phyloP scores from a whole-genome alignment of 2,329 filamentous ascomycete genomes.

The Colletotrichum eleusines region DNA sequence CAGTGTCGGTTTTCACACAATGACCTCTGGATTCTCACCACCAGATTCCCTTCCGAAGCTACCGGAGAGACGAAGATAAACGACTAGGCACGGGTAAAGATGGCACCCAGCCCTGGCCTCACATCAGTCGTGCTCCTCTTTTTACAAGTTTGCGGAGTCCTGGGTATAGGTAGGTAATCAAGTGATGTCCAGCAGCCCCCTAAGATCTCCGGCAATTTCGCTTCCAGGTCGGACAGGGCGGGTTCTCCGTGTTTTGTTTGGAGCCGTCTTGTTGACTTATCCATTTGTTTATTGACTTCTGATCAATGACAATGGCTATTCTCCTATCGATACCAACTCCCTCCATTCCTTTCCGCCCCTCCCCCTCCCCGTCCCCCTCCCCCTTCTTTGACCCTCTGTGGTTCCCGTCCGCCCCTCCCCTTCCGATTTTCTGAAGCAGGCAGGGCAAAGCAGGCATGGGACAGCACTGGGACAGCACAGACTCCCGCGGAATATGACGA shows the following conservation, averaged over 20 bases:
- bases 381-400: slow-evolving; percentile 12
- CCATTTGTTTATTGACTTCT: slow-evolving; percentile 17
- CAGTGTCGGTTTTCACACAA: not conserved
- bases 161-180: slow-evolving; percentile 1
- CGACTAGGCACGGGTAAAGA: not conserved
- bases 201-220: slow-evolving; percentile 14
- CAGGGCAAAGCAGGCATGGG: slow-evolving; percentile 3
- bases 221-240: not conserved
- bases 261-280: slow-evolving; percentile 22
- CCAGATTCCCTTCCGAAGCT: not conserved
- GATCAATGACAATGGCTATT: slow-evolving; percentile 15
- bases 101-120: not conserved
- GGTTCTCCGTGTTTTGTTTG: slow-evolving; percentile 9
- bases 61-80: not conserved
- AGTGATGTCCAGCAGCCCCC: not conserved
- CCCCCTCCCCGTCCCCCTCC: too few relatives aligned
- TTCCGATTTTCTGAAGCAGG: not conserved
- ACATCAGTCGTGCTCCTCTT: slow-evolving; percentile 3
- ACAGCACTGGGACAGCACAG: slow-evolving; percentile 30
- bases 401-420: not conserved
- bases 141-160: slow-evolving; percentile 2
- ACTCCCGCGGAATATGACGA: slow-evolving; percentile 24
- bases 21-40: not conserved
- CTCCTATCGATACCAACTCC: slow-evolving; percentile 32
- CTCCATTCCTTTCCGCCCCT: not conserved